phyloP scores from a whole-genome alignment of 2,329 filamentous ascomycete genomes.

The Alternaria dauci region DNA sequence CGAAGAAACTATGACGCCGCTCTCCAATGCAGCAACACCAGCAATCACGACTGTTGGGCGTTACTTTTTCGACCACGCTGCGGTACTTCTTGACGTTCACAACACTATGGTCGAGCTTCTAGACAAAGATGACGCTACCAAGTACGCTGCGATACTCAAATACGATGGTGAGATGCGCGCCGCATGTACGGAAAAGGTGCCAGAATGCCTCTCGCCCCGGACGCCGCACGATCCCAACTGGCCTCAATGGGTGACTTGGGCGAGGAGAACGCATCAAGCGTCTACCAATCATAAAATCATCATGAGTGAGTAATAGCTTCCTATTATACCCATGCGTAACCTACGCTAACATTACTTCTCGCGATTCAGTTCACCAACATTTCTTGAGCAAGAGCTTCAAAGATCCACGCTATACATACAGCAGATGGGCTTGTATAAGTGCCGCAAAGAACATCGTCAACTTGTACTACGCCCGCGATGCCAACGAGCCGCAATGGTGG shows the following conservation, averaged over 20 bases:
- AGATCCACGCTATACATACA: constrained; percentile 54
- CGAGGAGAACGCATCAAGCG: constrained; percentile 50
- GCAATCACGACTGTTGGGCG: constrained; percentile 33
- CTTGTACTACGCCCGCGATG: constrained; percentile 46
- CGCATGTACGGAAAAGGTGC: constrained; percentile 45
- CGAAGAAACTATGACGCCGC: constrained; percentile 44
- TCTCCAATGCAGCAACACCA: constrained; percentile 40
- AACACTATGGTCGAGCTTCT: constrained; percentile 49
- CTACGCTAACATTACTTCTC: neutral
- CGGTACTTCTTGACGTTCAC: constrained; percentile 50
- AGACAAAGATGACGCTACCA: constrained; percentile 42
- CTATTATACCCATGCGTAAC: neutral
- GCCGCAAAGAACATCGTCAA: constrained; percentile 54
- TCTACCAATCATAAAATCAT: constrained; percentile 57
- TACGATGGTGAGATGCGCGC: constrained; percentile 53
- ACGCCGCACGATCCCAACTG: constrained; percentile 48
- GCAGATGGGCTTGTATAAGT: constrained; percentile 53
- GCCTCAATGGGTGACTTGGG: constrained; percentile 55
- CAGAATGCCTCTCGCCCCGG: constrained; percentile 45
- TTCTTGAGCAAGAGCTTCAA: constrained; percentile 55
- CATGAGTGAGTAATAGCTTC: constrained; percentile 38
- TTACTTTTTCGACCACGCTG: constrained; percentile 51
- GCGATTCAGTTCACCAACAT: constrained; percentile 48
- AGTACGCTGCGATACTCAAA: constrained; percentile 53
- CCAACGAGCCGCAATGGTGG: constrained; percentile 55